A percentile compares a stretch with the other conserved stretches of the same genome.
Evolutionary conservation across 1,284 basidiomycete genomes (phyloP).

Genomic region (Rhodotorula sp.): DNA sequence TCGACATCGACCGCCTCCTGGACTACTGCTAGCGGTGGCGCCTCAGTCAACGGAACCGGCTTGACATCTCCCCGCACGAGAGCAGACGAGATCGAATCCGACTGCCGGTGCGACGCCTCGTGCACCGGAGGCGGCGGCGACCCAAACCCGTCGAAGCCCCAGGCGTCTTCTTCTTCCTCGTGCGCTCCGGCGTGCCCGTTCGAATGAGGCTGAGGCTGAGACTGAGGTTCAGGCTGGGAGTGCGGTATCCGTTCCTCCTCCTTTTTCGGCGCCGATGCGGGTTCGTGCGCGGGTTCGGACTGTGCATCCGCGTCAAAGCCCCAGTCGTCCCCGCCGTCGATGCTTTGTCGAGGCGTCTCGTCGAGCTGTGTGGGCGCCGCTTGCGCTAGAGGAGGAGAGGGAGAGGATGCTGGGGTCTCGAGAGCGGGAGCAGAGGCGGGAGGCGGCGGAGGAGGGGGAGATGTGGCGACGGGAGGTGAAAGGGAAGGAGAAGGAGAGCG

Average conservation of each 20-base stretch:
- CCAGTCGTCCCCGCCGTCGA: conserved; percentile 1
- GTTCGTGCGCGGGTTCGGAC: neutral
- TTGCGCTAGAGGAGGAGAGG: neutral
- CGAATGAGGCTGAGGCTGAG: neutral
- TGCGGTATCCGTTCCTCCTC: neutral
- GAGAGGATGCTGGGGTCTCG: neutral
- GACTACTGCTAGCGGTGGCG: neutral
- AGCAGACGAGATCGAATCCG: neutral
- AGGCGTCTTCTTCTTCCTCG: conserved; percentile 1
- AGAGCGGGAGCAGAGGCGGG: too few relatives aligned
- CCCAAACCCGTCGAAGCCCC: neutral
- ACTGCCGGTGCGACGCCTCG: neutral
- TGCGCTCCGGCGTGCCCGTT: neutral
- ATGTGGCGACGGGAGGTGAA: too few relatives aligned
- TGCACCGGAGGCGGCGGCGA: neutral
- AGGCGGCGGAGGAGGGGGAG: too few relatives aligned
- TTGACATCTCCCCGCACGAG: neutral
- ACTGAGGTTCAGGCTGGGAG: neutral
- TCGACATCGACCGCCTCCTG: neutral
- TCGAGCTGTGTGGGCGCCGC: neutral
- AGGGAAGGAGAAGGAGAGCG: too few relatives aligned
- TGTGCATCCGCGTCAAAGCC: neutral
- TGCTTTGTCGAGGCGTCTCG: neutral
- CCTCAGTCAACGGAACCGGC: too few relatives aligned
- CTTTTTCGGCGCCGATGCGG: neutral